Conservation (phyloP, 108 stramenopile species). For the Schizochytrium sp. region DNA sequence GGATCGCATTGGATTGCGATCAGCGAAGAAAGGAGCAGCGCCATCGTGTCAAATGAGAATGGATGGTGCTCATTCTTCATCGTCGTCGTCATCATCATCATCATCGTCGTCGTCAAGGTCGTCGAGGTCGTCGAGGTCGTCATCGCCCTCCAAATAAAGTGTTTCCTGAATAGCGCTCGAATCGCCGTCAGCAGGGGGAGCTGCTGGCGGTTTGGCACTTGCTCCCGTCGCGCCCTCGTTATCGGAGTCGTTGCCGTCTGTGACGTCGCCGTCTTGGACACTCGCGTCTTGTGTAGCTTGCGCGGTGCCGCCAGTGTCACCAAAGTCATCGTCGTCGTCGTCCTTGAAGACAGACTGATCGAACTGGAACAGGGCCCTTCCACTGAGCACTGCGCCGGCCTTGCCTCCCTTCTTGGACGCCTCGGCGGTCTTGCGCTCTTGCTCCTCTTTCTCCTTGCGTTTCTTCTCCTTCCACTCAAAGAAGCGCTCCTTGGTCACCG, state of each 20-base stretch:
- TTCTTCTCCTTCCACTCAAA: slow-evolving; percentile 17
- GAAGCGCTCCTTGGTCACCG: slow-evolving; percentile 7
- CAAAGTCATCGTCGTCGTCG: neutral
- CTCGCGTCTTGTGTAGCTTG: neutral
- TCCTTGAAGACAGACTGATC: slow-evolving; percentile 5
- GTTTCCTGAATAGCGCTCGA: neutral
- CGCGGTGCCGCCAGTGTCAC: neutral
- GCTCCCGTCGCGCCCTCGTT: neutral
- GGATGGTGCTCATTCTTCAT: neutral
- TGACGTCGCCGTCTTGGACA: neutral
- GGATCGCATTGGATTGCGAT: no score
- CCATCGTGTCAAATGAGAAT: no score
- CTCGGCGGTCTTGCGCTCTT: neutral
- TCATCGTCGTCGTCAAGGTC: neutral
- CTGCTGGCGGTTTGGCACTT: neutral
- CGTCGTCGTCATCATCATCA: neutral
- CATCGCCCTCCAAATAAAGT: neutral
- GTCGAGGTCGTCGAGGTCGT: neutral
- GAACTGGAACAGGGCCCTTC: neutral
- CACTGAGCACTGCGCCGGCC: neutral
- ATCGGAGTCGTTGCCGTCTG: neutral
- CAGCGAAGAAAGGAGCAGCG: no score
- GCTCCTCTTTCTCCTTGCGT: neutral
- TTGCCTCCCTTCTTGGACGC: slow-evolving; percentile 6
- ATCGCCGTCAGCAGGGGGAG: neutral